Percentiles rank a stretch among this genome's conserved stretches.
These are phyloP conservation scores for Saksenaea oblongispora DNA, from an alignment of 371 early-diverging fungal species.

Conservation along the genomic window DNA sequence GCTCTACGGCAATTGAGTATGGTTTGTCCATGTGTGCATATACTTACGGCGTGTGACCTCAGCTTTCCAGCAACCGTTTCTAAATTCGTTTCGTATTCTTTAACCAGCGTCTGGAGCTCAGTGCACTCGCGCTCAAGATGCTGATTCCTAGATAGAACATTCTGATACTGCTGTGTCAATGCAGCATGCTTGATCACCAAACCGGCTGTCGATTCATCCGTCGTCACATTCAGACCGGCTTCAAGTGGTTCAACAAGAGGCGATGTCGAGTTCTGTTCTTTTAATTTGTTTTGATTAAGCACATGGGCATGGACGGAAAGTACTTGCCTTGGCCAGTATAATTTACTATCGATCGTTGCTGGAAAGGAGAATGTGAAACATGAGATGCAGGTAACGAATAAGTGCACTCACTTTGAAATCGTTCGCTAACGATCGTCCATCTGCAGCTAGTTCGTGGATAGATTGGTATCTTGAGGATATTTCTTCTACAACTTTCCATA, in stretches of 20 bases:
- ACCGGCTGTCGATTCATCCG: constrained; percentile 5
- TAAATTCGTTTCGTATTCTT: constrained; percentile 36
- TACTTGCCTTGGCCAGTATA: not conserved
- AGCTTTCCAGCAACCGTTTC: constrained; percentile 33
- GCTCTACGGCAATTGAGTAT: constrained; percentile 18
- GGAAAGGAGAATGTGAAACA: not conserved
- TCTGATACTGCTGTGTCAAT: constrained; percentile 19
- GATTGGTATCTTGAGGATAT: constrained; percentile 30
- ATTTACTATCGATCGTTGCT: constrained; percentile 16
- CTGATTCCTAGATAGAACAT: constrained; percentile 15
- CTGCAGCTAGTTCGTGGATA: constrained; percentile 33
- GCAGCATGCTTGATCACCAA: constrained; percentile 11
- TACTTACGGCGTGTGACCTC: constrained; percentile 30
- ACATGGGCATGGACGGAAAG: not conserved
- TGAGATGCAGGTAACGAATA: not conserved
- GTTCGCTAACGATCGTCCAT: constrained; percentile 17
- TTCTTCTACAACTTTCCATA: constrained; percentile 36
- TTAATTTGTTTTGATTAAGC: not conserved
- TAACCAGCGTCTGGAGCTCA: constrained; percentile 28
- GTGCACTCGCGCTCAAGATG: constrained; percentile 28
- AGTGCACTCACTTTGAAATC: constrained; percentile 34
- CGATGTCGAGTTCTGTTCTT: not conserved
- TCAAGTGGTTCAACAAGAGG: not conserved
- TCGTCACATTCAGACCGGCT: not conserved
- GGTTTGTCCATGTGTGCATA: not conserved